Base-by-base conservation (phyloP, 2,329 filamentous ascomycete genomes). In the Pleomassaria siparia region DNA sequence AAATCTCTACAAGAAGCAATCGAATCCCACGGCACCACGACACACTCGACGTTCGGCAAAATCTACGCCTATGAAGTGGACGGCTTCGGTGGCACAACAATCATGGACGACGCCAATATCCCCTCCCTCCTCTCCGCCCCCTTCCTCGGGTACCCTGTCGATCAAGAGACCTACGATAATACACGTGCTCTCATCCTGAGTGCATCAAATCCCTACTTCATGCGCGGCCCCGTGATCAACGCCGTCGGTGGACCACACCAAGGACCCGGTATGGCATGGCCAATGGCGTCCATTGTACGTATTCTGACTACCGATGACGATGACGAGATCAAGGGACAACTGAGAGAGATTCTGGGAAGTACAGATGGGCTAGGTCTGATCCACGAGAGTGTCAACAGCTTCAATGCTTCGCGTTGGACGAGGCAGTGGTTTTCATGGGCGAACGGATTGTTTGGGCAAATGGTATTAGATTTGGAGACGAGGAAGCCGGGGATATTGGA, bases 71-170 rank as follows among this genome's bases (percentile, higher is more conserved):
- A 71, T 50, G 76, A 79, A 54, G 67, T 78, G 21, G 76, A 79
- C 50, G 75, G 75, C 18, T 76, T 72, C 55, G 70, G 70, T 36
- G 63, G 62, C 12, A 64, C 67, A 44, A 85, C 81, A 53, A 74
- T 86, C 42, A 88, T 88, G 85, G 86, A 88, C 59, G 85, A 88
- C 49, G 84, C 85, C 25, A 88, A 88, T 53, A 82, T 88, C 40
- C 85, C 86, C 0, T 84, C 80, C 11, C 76, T 88, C 2, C 76
- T 88, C 32, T 81, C 82, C 1, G 78, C 84, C 20, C 84, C 85
- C 1, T 82, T 87, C 59, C 72, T 86, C 43, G 81, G 83, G 8
- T 88, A 84, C 47, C 56, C 73, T 1, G 61, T 73, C 33, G 58
- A 70, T 48, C 5, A 49, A 22, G 71, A 77, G 32, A 69, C 72